These are phyloP conservation scores for Typha latifolia DNA, from an alignment of 176 grass and related monocot species.

Conservation along the genomic window DNA sequence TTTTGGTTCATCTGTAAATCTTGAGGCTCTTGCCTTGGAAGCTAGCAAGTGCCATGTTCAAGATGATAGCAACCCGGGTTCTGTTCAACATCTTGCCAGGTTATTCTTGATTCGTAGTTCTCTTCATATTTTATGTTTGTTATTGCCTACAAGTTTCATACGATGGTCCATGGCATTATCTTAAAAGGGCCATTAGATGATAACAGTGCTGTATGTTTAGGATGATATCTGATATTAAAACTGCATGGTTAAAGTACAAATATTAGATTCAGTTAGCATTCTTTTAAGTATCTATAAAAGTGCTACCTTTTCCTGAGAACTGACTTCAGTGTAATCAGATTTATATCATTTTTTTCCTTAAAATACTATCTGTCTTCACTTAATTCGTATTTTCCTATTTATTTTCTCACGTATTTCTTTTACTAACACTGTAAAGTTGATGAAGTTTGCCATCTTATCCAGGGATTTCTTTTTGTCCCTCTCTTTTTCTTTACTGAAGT, in stretches of 20 bases:
- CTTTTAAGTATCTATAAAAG: background rate
- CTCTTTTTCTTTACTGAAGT: no score
- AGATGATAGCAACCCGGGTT: conserved; percentile 51
- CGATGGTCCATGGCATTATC: background rate
- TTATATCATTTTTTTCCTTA: background rate
- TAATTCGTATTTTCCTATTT: no score
- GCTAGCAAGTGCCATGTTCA: conserved; percentile 41
- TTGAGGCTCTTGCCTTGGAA: conserved; percentile 84
- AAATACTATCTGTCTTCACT: no score
- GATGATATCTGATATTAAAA: background rate
- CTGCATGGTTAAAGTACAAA: background rate
- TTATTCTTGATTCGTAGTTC: conserved; percentile 10
- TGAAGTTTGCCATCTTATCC: no score
- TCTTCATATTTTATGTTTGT: background rate
- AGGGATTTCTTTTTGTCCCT: no score
- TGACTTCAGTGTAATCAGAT: background rate
- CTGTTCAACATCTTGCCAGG: conserved; percentile 46
- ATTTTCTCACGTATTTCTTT: no score
- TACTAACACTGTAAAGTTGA: no score
- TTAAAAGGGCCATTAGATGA: background rate
- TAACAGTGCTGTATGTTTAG: background rate
- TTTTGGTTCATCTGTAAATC: conserved; percentile 91
- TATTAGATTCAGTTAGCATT: background rate
- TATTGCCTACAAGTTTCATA: background rate
- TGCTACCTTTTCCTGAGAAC: background rate